A percentile compares a stretch with the other conserved stretches of the same genome.
Evolutionary conservation across 768 basidiomycete genomes (phyloP).

Genomic region (Lentinula raphanica): DNA sequence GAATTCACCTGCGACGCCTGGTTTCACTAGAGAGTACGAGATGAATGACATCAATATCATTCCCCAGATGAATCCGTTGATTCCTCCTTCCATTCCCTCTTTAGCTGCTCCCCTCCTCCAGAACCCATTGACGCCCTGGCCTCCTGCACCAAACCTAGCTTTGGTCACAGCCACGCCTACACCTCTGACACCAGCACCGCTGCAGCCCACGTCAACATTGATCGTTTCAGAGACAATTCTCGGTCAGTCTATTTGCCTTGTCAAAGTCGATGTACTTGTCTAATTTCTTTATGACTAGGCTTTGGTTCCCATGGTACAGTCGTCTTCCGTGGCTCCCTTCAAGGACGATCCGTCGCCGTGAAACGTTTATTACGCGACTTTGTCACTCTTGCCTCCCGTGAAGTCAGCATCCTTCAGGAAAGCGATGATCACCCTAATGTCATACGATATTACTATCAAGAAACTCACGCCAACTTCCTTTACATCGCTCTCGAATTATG

Average conservation of each 20-base stretch:
- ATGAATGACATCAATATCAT: not conserved
- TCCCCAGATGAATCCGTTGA: not conserved
- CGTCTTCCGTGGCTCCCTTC: slow-evolving; percentile 90
- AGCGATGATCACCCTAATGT: slow-evolving; percentile 98
- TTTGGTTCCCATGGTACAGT: slow-evolving; percentile 97
- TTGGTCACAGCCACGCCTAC: not conserved
- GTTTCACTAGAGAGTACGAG: not conserved
- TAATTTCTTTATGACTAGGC: slow-evolving; percentile 50
- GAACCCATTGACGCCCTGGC: not conserved
- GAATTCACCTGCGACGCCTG: not conserved
- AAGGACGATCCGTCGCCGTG: slow-evolving; percentile 96
- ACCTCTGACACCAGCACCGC: not conserved
- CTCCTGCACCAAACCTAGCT: not conserved
- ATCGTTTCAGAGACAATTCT: slow-evolving; percentile 70
- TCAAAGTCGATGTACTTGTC: slow-evolving; percentile 8
- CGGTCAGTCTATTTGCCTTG: slow-evolving; percentile 40
- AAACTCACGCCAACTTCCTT: slow-evolving; percentile 87
- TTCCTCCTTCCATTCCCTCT: not conserved
- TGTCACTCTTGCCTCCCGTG: slow-evolving; percentile 88
- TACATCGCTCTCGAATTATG: slow-evolving; percentile 97
- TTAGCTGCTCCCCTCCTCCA: not conserved
- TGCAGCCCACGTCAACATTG: slow-evolving; percentile 23
- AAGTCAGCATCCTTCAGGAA: slow-evolving; percentile 92
- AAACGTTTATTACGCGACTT: slow-evolving; percentile 95
- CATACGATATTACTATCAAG: slow-evolving; percentile 97